Percentiles rank a stretch among this genome's conserved stretches.
Conservation (phyloP, 805 yeast genomes). For the Candida nemodendra region DNA sequence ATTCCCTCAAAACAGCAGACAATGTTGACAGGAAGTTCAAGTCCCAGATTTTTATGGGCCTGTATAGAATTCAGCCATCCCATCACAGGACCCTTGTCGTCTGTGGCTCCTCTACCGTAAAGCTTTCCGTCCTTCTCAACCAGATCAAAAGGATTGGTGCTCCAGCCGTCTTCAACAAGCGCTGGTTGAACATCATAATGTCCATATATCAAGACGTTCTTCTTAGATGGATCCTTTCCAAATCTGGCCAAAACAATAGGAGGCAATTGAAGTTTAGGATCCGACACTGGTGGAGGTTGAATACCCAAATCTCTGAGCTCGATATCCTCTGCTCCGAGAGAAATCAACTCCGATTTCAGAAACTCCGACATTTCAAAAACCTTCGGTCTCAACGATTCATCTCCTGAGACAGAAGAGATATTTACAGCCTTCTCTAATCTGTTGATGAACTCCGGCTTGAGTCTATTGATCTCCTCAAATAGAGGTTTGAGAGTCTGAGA, state of each 20-base stretch:
- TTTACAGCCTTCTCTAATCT: slow-evolving; percentile 83
- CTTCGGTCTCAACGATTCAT: slow-evolving; percentile 81
- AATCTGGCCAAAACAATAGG: slow-evolving; percentile 91
- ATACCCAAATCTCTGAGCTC: slow-evolving; percentile 79
- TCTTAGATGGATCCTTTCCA: slow-evolving; percentile 80
- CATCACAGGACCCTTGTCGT: slow-evolving; percentile 96
- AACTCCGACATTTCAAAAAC: slow-evolving; percentile 90
- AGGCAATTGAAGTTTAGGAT: slow-evolving; percentile 71
- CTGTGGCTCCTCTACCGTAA: slow-evolving; percentile 93
- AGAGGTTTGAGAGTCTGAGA: slow-evolving; percentile 34
- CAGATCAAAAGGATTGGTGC: slow-evolving; percentile 82
- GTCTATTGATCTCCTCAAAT: slow-evolving; percentile 65
- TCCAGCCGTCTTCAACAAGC: slow-evolving; percentile 88
- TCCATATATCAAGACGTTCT: slow-evolving; percentile 89
- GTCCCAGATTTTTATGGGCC: slow-evolving; percentile 81
- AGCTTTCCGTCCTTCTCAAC: slow-evolving; percentile 67
- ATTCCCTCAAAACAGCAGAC: slow-evolving; percentile 95
- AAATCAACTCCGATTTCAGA: slow-evolving; percentile 63
- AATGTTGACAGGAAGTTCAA: slow-evolving; percentile 91
- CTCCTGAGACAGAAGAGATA: slow-evolving; percentile 93
- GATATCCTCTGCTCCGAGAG: slow-evolving; percentile 79
- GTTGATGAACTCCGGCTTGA: slow-evolving; percentile 70
- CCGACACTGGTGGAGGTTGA: slow-evolving; percentile 88
- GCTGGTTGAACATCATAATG: slow-evolving; percentile 99
- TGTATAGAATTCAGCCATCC: slow-evolving; percentile 94